A percentile compares a stretch with the other conserved stretches of the same genome.
phyloP scores from a whole-genome alignment of 208 protist species.

The Entamoeba moshkovskii region DNA sequence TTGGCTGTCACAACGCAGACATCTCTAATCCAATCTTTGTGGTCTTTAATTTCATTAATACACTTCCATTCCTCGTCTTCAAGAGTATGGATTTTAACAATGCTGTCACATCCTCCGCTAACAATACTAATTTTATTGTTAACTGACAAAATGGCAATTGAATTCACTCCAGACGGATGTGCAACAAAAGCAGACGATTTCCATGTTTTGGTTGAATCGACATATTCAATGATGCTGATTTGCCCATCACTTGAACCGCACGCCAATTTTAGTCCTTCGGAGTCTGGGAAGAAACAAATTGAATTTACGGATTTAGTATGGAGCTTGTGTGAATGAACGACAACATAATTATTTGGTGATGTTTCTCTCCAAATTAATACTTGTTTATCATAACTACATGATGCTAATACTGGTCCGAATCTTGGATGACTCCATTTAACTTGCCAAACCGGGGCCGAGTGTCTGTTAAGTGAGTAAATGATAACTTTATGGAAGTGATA shows the following conservation, averaged over 20 bases:
- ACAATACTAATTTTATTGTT: not conserved
- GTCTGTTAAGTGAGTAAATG: too few relatives aligned
- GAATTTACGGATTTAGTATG: not conserved
- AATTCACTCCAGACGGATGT: not conserved
- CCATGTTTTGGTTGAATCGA: not conserved
- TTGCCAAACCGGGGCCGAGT: not conserved
- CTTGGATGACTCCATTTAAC: not conserved
- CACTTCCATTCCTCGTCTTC: not conserved
- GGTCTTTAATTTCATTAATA: not conserved
- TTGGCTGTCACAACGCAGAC: not conserved
- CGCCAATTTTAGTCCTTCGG: not conserved
- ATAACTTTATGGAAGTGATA: too few relatives aligned
- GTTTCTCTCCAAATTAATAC: not conserved
- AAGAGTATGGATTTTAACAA: not conserved
- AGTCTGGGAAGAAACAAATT: not conserved
- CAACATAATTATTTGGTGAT: not conserved
- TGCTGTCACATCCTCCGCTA: not conserved
- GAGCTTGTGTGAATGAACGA: not conserved
- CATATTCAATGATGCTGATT: not conserved
- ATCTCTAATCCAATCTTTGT: not conserved
- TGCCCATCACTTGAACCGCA: not conserved
- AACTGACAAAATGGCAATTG: not conserved
- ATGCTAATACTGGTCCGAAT: not conserved
- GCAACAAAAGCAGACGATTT: not conserved
- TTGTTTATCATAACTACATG: not conserved